A percentile compares a stretch with the other conserved stretches of the same genome.
phyloP scores from a whole-genome alignment of 2,329 filamentous ascomycete species.

The Sclerotinia minor region DNA sequence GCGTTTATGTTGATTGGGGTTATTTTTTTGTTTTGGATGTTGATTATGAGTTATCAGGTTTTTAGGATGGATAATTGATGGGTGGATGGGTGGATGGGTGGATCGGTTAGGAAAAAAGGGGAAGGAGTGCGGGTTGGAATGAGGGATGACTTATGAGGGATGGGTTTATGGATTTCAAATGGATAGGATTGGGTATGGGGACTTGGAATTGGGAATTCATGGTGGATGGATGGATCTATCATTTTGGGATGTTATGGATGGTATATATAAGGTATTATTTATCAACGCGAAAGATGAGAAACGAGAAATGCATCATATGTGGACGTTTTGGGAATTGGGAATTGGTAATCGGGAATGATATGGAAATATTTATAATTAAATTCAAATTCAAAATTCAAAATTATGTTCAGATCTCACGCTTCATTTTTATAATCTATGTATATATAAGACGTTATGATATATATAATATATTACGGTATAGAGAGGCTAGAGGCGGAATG shows the following conservation, averaged over 20 bases:
- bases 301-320: neutral
- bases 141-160: neutral
- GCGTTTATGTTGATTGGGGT: slow-evolving; percentile 60
- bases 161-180: neutral
- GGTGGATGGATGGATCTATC: neutral
- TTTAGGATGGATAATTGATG: slow-evolving; percentile 42
- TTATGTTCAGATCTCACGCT: neutral
- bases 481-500: neutral
- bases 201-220: neutral
- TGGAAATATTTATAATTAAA: neutral
- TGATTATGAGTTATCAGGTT: slow-evolving; percentile 67
- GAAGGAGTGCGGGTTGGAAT: slow-evolving; percentile 3
- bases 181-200: too few relatives aligned
- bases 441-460: neutral
- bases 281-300: neutral
- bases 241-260: neutral
- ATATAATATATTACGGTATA: neutral
- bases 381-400: neutral
- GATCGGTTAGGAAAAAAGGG: slow-evolving; percentile 43
- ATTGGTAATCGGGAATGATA: neutral
- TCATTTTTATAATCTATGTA: neutral
- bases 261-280: neutral
- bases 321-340: neutral
- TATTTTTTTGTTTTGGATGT: slow-evolving; percentile 66
- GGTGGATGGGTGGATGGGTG: slow-evolving; percentile 34